Percentiles rank a stretch among this genome's conserved stretches.
Evolutionary conservation across 2,329 filamentous ascomycete species (phyloP).

Genomic region (Monosporascus sp.): DNA sequence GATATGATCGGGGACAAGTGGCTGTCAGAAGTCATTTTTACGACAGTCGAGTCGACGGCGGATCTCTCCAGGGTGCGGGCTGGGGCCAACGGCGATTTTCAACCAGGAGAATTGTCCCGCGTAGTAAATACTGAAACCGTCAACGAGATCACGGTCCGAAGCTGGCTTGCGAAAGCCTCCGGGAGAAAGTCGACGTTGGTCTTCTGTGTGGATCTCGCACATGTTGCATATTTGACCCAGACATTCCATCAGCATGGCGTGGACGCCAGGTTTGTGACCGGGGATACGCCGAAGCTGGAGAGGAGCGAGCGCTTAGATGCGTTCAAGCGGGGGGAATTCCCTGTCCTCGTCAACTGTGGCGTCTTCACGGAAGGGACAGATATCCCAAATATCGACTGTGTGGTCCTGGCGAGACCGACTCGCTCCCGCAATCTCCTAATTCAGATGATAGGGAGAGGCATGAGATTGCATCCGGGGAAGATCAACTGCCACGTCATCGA

Average conservation of each 20-base stretch:
- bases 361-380: slow-evolving; percentile 98
- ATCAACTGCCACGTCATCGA: slow-evolving; percentile 91
- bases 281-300: slow-evolving; percentile 65
- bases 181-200: slow-evolving; percentile 79
- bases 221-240: slow-evolving; percentile 69
- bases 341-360: slow-evolving; percentile 88
- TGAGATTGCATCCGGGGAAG: slow-evolving; percentile 78
- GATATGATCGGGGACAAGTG: slow-evolving; percentile 75
- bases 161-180: slow-evolving; percentile 75
- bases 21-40: slow-evolving; percentile 89
- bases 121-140: slow-evolving; percentile 76
- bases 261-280: slow-evolving; percentile 82
- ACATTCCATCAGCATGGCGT: slow-evolving; percentile 73
- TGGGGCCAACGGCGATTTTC: slow-evolving; percentile 70
- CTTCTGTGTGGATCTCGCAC: slow-evolving; percentile 87
- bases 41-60: slow-evolving; percentile 78
- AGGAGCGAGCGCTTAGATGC: slow-evolving; percentile 66
- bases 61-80: slow-evolving; percentile 68
- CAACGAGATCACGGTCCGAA: slow-evolving; percentile 79
- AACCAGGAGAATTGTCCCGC: slow-evolving; percentile 67
- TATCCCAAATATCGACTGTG: slow-evolving; percentile 94
- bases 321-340: slow-evolving; percentile 73
- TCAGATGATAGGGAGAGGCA: slow-evolving; percentile 95
- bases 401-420: slow-evolving; percentile 82
- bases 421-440: slow-evolving; percentile 88